Evolutionary conservation across 345 rosid genomes (phyloP).

Genomic region (Crucihimalaya himalaica): DNA sequence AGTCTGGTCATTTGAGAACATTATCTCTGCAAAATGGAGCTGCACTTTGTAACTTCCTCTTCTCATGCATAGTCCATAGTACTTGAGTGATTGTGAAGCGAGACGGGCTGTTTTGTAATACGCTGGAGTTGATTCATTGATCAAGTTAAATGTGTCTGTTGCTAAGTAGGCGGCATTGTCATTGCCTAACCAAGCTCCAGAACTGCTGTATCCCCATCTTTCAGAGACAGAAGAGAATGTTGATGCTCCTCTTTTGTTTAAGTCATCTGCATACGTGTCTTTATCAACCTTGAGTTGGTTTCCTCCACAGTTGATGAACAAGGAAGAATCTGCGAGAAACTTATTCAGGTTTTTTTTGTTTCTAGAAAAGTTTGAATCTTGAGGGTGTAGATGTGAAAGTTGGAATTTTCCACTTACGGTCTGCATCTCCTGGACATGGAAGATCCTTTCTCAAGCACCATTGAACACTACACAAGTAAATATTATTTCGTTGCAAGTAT

Average conservation of each 20-base stretch:
- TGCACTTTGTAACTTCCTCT: slow-evolving; percentile 58
- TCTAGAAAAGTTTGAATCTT: slow-evolving; percentile 6
- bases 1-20: slow-evolving; percentile 52
- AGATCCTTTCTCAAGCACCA: slow-evolving; percentile 82
- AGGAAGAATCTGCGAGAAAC: slow-evolving; percentile 53
- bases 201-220: slow-evolving; percentile 79
- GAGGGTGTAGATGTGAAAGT: not conserved
- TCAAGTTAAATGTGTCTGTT: slow-evolving; percentile 39
- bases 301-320: slow-evolving; percentile 89
- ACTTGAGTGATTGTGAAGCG: slow-evolving; percentile 72
- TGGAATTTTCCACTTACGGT: slow-evolving; percentile 46
- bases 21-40: slow-evolving; percentile 92
- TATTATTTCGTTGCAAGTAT: not conserved
- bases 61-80: slow-evolving; percentile 75
- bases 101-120: slow-evolving; percentile 68
- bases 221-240: slow-evolving; percentile 35
- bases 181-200: slow-evolving; percentile 51
- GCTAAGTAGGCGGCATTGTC: slow-evolving; percentile 4
- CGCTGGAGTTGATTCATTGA: slow-evolving; percentile 36
- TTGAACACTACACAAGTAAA: slow-evolving; percentile 38
- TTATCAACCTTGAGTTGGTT: not conserved
- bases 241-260: slow-evolving; percentile 42
- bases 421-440: slow-evolving; percentile 51
- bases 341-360: not conserved
- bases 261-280: slow-evolving; percentile 57